Evolutionary conservation across 1,139 yeast species (phyloP), one percentile per base, ranked within the genome.

Genomic region (Yamadazyma conglobata): DNA sequence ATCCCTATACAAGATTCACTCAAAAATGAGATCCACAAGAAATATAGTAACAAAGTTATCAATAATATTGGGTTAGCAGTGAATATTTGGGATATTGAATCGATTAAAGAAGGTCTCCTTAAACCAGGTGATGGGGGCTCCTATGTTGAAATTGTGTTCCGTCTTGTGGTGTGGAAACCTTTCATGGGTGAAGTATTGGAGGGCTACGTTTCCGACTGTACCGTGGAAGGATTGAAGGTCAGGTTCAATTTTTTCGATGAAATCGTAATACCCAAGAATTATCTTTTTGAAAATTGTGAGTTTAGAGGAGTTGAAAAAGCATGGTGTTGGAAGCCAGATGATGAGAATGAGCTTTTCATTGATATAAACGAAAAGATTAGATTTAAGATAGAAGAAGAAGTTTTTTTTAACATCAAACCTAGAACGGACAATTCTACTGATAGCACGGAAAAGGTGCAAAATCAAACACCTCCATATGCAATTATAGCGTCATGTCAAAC

Each of bases 121-220:
- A 82, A 80, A 47, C 95, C 96, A 3, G 97, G 98, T n/a, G 97
- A 91, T 56, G 98, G 98, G 5, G 88, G 91, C 1, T 73, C 91
- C 3, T 89, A 71, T 47, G 79, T 88, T 25, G 84, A 80, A 40
- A 85, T 83, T 11, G 71, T 65, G 34, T 86, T 88, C 50, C 61
- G 96, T 32, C 67, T 84, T 30, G 66, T 89, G 12, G 82, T 91
- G 2, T 91, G 94, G 70, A 82, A 91, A 44, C 98, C 98, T 1
- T 88, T 89, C 56, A 79, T 86, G 1, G 98, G 98, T 3, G 98
- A 91, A 52, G 74, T 89, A n/a, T 58, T 91, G 22, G 81, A 88
- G 0, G 99, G 99, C 2, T 86, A 94, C 89, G 88, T 91, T 15
- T 78, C 88, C 27, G 84, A 87, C 42, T 85, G 95, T 58, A 75